Evolutionary conservation across 148 eudicot species (phyloP), one percentile per base, ranked within the genome.

Genomic region (Chenopodium formosanum): DNA sequence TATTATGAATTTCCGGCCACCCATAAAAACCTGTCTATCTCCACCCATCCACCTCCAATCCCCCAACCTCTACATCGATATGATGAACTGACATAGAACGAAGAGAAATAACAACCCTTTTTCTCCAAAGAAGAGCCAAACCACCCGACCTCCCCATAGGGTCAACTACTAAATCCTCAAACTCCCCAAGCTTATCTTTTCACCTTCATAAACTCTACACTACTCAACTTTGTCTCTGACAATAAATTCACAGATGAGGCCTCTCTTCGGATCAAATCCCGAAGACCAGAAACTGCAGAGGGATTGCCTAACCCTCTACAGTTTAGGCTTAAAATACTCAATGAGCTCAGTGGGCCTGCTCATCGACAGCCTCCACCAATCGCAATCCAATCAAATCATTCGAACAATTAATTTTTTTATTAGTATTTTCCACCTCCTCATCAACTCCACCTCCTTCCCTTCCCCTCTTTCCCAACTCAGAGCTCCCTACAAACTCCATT

Each of bases 241-340:
- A 75, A 14, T 0, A 75, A 75, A 2, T 53, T 8, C 16, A 25
- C 4, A 13, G 14, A 2, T n/a, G 65, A 23, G 63, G 34, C 63
- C 65, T 75, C 44, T 14, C 78, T 75, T 1, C 78, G 32, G 13
- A 73, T 19, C 0, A 73, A 32, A 22, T 73, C 16, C 0, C 60
- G 31, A 12, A 73, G 60, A 14, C 31, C 60, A n/a, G 4, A 29
- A 22, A 73, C 31, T 73, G 34, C 53, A 46, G 9, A 17, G 31
- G 76, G 53, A 7, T 73, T 73, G 76, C 76, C 76, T 29, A 44
- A n/a, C 50, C 76, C 76, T 48, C 1, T 20, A 50, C 58, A 73
- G 76, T 73, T 47, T 23, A 73, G n/a, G 22, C 76, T 44, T n/a
- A n/a, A 6, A 4, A 47, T 47, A 5, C 50, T 47, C 50, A 47